Conservation (phyloP, 192 early-diverging fungal species). For the Rhizophagus prolifer region DNA sequence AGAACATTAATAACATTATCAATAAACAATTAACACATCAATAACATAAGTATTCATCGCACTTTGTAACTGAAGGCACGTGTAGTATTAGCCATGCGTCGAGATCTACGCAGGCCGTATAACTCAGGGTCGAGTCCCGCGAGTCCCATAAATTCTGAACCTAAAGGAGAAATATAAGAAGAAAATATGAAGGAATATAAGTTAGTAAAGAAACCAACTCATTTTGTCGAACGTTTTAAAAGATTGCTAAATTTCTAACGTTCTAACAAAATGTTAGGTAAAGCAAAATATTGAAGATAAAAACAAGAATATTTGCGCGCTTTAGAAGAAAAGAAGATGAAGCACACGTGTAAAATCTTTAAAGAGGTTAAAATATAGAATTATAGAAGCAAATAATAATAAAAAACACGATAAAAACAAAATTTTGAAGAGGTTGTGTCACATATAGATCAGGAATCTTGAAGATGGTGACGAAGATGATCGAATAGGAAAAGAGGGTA, state of each 20-base stretch:
- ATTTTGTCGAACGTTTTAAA: neutral
- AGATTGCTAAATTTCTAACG: neutral
- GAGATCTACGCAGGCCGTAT: constrained; percentile 23
- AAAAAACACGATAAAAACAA: neutral
- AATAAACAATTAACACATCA: neutral
- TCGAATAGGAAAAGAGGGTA: neutral
- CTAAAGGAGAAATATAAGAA: neutral
- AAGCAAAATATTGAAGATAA: constrained; percentile 1
- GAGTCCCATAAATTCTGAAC: constrained; percentile 19
- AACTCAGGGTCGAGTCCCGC: constrained; percentile 24
- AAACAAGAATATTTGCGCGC: neutral
- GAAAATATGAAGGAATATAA: neutral
- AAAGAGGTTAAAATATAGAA: neutral
- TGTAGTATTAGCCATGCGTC: neutral
- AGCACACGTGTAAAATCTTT: neutral
- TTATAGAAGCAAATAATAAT: neutral
- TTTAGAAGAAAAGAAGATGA: neutral
- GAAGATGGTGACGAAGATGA: constrained; percentile 11
- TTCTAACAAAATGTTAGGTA: neutral
- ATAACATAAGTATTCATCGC: neutral
- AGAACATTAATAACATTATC: neutral
- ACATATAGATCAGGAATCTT: neutral
- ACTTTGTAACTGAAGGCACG: constrained; percentile 21
- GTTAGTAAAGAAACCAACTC: neutral
- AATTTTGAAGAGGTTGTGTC: neutral